Evolutionary conservation across 2,329 filamentous ascomycete genomes (phyloP).

Genomic region (Mycocentrospora acerina): DNA sequence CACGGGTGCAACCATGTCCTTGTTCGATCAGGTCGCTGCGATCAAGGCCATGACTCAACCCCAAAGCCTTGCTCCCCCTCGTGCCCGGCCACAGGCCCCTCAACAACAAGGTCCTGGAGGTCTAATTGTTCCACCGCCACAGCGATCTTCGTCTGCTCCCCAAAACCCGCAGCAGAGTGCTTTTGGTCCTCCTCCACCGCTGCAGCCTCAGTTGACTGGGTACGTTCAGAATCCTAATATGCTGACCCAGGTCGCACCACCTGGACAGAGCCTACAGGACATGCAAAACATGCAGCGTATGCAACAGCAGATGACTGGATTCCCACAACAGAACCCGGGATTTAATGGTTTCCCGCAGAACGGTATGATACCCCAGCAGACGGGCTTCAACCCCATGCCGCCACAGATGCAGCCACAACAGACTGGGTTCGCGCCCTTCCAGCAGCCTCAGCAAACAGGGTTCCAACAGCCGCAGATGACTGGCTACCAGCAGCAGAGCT

Average conservation of each 20-base stretch:
- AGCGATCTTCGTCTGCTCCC: conserved; percentile 82
- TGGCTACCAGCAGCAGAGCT: conserved; percentile 41
- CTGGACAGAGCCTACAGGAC: conserved; percentile 76
- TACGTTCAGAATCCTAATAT: conserved; percentile 51
- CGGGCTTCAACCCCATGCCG: conserved; percentile 44
- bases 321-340: conserved; percentile 33
- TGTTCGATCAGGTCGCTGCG: conserved; percentile 41
- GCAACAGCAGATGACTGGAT: conserved; percentile 44
- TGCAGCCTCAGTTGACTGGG: conserved; percentile 86
- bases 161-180: conserved; percentile 68
- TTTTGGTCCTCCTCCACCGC: conserved; percentile 68
- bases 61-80: conserved; percentile 45
- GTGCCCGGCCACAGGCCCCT: conserved; percentile 72
- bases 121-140: conserved; percentile 75
- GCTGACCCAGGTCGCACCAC: conserved; percentile 65
- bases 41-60: conserved; percentile 42
- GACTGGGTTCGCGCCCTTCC: conserved; percentile 43
- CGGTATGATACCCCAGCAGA: conserved; percentile 42
- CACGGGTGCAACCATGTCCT: conserved; percentile 48
- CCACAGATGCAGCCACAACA: conserved; percentile 46
- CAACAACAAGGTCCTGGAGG: conserved; percentile 61
- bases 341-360: conserved; percentile 35
- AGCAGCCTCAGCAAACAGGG: conserved; percentile 48
- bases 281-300: conserved; percentile 49
- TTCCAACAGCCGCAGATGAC: conserved; percentile 49